Evolutionary conservation across 768 basidiomycete species (phyloP).

Genomic region (Pleurotus platypus): DNA sequence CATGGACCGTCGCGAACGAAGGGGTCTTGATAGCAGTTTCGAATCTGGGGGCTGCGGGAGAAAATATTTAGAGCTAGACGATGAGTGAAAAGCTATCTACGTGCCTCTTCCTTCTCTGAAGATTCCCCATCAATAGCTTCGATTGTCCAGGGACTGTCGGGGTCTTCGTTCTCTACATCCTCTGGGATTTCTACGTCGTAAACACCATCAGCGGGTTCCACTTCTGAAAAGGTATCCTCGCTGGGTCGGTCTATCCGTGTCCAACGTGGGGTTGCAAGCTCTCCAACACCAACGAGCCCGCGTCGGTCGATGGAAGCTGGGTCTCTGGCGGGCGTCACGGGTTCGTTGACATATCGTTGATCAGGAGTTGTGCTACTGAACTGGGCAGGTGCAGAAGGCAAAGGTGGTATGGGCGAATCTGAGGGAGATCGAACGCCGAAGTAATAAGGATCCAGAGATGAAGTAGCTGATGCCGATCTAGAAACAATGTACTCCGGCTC

Average conservation of each 20-base stretch:
- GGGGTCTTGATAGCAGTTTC: slow-evolving; percentile 40
- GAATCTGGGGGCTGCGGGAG: slow-evolving; percentile 37
- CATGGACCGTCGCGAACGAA: slow-evolving; percentile 61
- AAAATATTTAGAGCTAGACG: slow-evolving; percentile 3
- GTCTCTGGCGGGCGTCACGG: slow-evolving; percentile 72
- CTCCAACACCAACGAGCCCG: slow-evolving; percentile 90
- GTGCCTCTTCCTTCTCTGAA: slow-evolving; percentile 68
- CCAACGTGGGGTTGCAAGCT: slow-evolving; percentile 96
- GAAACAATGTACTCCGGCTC: slow-evolving; percentile 48
- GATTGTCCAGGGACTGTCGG: slow-evolving; percentile 87
- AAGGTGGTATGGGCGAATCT: slow-evolving; percentile 59
- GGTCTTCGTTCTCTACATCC: slow-evolving; percentile 42
- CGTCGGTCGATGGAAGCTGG: slow-evolving; percentile 81
- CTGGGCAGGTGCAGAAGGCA: slow-evolving; percentile 36
- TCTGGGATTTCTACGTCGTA: slow-evolving; percentile 41
- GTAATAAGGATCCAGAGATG: slow-evolving; percentile 87
- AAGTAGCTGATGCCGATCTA: slow-evolving; percentile 72
- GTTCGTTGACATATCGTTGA: slow-evolving; percentile 43
- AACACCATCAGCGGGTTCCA: slow-evolving; percentile 26
- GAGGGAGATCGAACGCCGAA: slow-evolving; percentile 70
- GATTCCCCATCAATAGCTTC: slow-evolving; percentile 80
- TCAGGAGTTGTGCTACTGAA: slow-evolving; percentile 59
- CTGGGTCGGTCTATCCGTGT: slow-evolving; percentile 46
- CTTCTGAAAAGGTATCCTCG: slow-evolving; percentile 25
- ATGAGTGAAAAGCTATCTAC: slow-evolving; percentile 15